A percentile compares a stretch with the other conserved stretches of the same genome.
phyloP scores from a whole-genome alignment of 2,329 filamentous ascomycete genomes.

The Beauveria scarabaeidicola region DNA sequence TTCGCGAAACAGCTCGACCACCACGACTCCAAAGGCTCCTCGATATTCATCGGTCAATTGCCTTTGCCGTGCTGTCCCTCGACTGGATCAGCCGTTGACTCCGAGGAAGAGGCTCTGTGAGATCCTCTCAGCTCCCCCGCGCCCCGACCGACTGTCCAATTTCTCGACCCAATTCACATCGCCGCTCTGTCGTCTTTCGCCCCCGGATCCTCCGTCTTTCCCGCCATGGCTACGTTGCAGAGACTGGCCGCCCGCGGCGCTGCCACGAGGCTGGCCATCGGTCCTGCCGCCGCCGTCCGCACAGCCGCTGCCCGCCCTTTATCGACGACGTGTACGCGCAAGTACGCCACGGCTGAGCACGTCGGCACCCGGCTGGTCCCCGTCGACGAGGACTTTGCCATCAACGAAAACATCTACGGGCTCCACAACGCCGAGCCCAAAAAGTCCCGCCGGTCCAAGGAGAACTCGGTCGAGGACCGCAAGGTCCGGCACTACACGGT shows the following conservation, averaged over 20 bases:
- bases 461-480: constrained; percentile 48
- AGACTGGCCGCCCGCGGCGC: constrained; percentile 64
- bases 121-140: not conserved
- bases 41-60: constrained; percentile 10
- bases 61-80: constrained; percentile 2
- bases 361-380: constrained; percentile 54
- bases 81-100: constrained; percentile 9
- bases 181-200: constrained; percentile 19
- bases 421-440: constrained; percentile 33
- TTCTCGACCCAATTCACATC: not conserved
- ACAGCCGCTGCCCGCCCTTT: constrained; percentile 46
- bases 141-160: constrained; percentile 19
- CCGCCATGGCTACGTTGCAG: constrained; percentile 62
- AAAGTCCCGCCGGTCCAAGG: constrained; percentile 36
- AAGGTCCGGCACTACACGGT: constrained; percentile 99
- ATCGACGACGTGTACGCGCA: constrained; percentile 55
- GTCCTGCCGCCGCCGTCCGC: constrained; percentile 27
- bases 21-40: not conserved
- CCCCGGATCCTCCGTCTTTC: constrained; percentile 20
- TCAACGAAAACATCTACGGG: constrained; percentile 42
- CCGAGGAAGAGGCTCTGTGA: constrained; percentile 17
- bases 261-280: constrained; percentile 54
- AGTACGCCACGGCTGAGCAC: constrained; percentile 48
- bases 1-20: constrained; percentile 11
- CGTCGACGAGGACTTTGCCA: constrained; percentile 55